Percentiles rank a stretch among this genome's conserved stretches.
These are phyloP conservation scores for Cruciata laevipes DNA, from an alignment of 257 asterid species.

Conservation along the genomic window DNA sequence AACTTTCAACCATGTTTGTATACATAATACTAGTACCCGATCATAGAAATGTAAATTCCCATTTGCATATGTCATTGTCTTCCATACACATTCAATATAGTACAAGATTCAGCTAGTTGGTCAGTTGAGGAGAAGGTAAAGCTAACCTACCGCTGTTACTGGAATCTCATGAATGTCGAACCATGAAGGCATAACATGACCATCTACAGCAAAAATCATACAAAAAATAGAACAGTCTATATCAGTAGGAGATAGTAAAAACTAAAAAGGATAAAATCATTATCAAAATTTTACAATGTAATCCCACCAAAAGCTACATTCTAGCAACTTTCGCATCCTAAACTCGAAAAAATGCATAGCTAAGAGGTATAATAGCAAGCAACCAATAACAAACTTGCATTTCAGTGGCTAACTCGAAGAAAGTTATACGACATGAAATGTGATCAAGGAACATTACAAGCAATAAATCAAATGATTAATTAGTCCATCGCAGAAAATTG, in stretches of 20 bases:
- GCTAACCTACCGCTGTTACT: conserved; percentile 64
- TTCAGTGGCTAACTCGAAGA: not conserved
- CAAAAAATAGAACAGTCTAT: not conserved
- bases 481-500: too few relatives aligned
- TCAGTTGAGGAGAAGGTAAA: conserved; percentile 5
- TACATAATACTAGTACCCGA: not conserved
- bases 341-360: not conserved
- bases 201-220: conserved; percentile 44
- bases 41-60: not conserved
- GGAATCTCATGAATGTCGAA: conserved; percentile 93
- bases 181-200: conserved; percentile 97
- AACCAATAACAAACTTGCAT: not conserved
- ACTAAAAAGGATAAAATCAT: not conserved
- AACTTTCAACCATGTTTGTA: not conserved
- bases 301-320: not conserved
- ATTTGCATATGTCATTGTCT: not conserved
- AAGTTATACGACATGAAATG: not conserved
- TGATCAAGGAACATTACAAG: not conserved
- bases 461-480: too few relatives aligned
- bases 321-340: not conserved
- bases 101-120: not conserved
- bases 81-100: not conserved
- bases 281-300: not conserved
- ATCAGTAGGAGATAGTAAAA: not conserved
- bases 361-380: not conserved